These are phyloP conservation scores for Cinchona pubescens DNA, from an alignment of 257 asterid species.

Conservation along the genomic window DNA sequence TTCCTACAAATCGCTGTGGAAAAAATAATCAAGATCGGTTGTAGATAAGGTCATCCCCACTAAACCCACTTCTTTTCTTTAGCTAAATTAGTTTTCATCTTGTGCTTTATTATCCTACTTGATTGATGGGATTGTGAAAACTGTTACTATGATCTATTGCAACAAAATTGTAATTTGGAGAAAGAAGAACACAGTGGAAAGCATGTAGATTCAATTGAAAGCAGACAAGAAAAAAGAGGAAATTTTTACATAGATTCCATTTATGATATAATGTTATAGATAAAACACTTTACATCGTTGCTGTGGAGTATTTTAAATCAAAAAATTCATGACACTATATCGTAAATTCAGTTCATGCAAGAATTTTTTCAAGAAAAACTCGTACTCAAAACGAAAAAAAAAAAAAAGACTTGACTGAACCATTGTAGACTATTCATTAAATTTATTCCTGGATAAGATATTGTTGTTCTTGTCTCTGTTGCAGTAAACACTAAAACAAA, in stretches of 20 bases:
- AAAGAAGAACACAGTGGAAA: conserved; percentile 1
- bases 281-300: too few relatives aligned
- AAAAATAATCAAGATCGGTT: neutral
- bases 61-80: neutral
- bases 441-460: neutral
- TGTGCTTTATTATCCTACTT: neutral
- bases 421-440: neutral
- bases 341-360: too few relatives aligned
- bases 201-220: conserved; percentile 14
- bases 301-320: too few relatives aligned
- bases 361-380: neutral
- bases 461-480: conserved; percentile 3
- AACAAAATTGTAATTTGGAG: neutral
- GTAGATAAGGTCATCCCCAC: neutral
- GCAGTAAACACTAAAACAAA: neutral
- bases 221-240: conserved; percentile 12
- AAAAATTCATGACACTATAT: too few relatives aligned
- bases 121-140: too few relatives aligned
- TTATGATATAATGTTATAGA: too few relatives aligned
- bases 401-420: conserved; percentile 19
- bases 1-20: neutral
- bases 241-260: too few relatives aligned
- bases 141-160: neutral
- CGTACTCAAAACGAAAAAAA: conserved; percentile 4
- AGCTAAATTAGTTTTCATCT: neutral